These are phyloP conservation scores for Saccharomycopsis sp. DNA, from an alignment of 805 yeast species.

Conservation along the genomic window DNA sequence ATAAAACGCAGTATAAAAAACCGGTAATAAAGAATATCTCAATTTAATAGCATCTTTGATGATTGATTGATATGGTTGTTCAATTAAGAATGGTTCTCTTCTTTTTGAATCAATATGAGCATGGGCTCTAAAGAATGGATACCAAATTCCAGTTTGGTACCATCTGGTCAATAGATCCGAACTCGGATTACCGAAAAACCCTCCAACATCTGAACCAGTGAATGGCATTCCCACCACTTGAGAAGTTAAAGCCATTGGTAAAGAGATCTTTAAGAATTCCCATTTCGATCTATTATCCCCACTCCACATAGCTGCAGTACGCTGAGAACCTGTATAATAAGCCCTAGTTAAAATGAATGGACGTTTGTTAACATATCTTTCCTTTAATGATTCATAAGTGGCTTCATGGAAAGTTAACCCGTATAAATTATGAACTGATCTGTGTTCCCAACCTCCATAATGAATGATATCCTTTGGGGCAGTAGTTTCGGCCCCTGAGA, in stretches of 20 bases:
- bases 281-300: conserved; percentile 94
- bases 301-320: conserved; percentile 92
- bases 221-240: conserved; percentile 84
- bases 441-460: conserved; percentile 74
- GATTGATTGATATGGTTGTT: conserved; percentile 57
- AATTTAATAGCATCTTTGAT: conserved; percentile 63
- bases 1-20: conserved; percentile 70
- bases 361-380: conserved; percentile 44
- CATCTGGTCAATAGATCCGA: conserved; percentile 77
- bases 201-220: conserved; percentile 95
- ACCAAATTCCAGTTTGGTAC: conserved; percentile 95
- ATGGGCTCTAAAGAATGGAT: conserved; percentile 94
- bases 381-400: conserved; percentile 55
- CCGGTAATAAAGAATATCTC: conserved; percentile 70
- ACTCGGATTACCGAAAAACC: conserved; percentile 86
- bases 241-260: conserved; percentile 80
- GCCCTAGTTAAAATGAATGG: conserved; percentile 87
- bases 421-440: conserved; percentile 81
- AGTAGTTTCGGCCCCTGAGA: conserved; percentile 89
- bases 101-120: conserved; percentile 91
- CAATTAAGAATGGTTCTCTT: conserved; percentile 85
- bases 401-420: conserved; percentile 76
- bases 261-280: conserved; percentile 71
- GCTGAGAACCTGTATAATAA: conserved; percentile 84
- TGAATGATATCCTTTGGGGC: conserved; percentile 78